Evolutionary conservation across 768 basidiomycete species (phyloP).

Genomic region (Leucosporidium scottii): DNA sequence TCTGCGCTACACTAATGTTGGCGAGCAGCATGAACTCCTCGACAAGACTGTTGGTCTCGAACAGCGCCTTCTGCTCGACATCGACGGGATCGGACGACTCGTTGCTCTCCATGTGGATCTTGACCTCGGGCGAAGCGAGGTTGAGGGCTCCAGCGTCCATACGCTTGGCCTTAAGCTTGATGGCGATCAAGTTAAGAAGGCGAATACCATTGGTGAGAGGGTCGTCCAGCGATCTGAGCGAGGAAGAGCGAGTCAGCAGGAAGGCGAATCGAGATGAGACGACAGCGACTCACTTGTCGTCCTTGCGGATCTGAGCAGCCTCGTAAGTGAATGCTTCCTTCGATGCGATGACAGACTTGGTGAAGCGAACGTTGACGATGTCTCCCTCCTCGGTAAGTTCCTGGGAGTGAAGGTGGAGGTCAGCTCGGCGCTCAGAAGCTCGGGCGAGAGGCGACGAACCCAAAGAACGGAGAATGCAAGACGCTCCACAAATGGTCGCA

Average conservation of each 20-base stretch:
- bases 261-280: neutral
- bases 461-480: slow-evolving; percentile 93
- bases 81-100: slow-evolving; percentile 95
- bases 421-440: neutral
- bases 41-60: slow-evolving; percentile 91
- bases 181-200: slow-evolving; percentile 76
- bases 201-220: slow-evolving; percentile 77
- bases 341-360: slow-evolving; percentile 92
- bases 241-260: neutral
- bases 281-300: slow-evolving; percentile 63
- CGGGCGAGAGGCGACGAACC: slow-evolving; percentile 49
- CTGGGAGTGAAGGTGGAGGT: slow-evolving; percentile 45
- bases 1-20: slow-evolving; percentile 84
- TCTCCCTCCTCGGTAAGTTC: slow-evolving; percentile 82
- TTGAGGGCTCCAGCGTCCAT: slow-evolving; percentile 97
- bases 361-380: slow-evolving; percentile 82
- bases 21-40: slow-evolving; percentile 99
- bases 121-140: slow-evolving; percentile 95
- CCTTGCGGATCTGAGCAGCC: slow-evolving; percentile 87
- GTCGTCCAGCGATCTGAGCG: slow-evolving; percentile 62
- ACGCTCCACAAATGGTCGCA: slow-evolving; percentile 85
- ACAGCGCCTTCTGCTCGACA: slow-evolving; percentile 86
- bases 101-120: slow-evolving; percentile 85
- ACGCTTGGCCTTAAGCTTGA: slow-evolving; percentile 71
- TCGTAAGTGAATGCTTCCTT: slow-evolving; percentile 96